Percentiles rank a stretch among this genome's conserved stretches.
Evolutionary conservation across 106 monocot species (phyloP).

Genomic region (Apostasia shenzhenica): DNA sequence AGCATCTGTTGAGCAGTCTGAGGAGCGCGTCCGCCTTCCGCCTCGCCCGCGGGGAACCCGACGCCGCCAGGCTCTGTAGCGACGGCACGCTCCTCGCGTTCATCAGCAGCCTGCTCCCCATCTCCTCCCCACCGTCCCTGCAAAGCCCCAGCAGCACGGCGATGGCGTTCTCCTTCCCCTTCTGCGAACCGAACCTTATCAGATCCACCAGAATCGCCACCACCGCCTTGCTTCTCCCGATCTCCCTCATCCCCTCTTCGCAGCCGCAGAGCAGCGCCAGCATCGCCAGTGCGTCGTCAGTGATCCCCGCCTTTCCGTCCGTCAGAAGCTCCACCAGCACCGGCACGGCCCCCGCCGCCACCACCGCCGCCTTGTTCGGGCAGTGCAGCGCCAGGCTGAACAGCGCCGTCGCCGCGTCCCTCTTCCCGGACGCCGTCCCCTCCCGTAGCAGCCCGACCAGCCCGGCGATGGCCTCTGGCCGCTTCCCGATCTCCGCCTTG

Average conservation of each 20-base stretch:
- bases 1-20: slow-evolving; percentile 34
- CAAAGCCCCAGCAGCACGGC: slow-evolving; percentile 29
- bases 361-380: slow-evolving; percentile 6
- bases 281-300: slow-evolving; percentile 38
- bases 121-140: slow-evolving; percentile 36
- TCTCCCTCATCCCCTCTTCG: slow-evolving; percentile 32
- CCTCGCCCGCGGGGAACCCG: slow-evolving; percentile 29
- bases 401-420: slow-evolving; percentile 38
- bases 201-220: slow-evolving; percentile 34
- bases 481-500: slow-evolving; percentile 24
- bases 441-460: slow-evolving; percentile 25
- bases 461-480: slow-evolving; percentile 18
- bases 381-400: slow-evolving; percentile 19
- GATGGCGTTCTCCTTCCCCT: slow-evolving; percentile 51
- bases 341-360: slow-evolving; percentile 31
- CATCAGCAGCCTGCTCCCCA: slow-evolving; percentile 35
- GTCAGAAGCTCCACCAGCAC: slow-evolving; percentile 30
- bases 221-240: slow-evolving; percentile 11
- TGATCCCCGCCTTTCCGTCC: slow-evolving; percentile 38
- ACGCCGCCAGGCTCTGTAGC: slow-evolving; percentile 31
- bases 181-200: slow-evolving; percentile 29
- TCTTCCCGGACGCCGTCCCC: slow-evolving; percentile 21
- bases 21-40: slow-evolving; percentile 46
- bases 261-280: slow-evolving; percentile 28
- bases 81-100: slow-evolving; percentile 35